phyloP scores from a whole-genome alignment of 495 filamentous ascomycete genomes.

The Penicillium angulare region DNA sequence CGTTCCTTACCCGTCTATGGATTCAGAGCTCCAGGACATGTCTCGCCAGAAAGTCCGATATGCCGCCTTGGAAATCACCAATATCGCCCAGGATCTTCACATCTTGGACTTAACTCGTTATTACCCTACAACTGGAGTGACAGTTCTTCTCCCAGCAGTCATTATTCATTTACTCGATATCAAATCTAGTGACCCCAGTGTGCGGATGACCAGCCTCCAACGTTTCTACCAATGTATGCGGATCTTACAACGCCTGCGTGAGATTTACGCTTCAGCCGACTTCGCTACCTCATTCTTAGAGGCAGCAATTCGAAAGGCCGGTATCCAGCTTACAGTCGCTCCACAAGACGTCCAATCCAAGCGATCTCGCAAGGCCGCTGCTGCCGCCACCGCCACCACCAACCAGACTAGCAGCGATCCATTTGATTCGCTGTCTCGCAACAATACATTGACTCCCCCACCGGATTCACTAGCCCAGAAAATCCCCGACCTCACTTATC shows the following conservation, averaged over 20 bases:
- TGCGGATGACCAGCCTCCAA: constrained; percentile 64
- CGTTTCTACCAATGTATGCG: constrained; percentile 86
- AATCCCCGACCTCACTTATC: constrained; percentile 44
- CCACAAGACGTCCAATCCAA: constrained; percentile 38
- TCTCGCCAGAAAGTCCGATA: constrained; percentile 76
- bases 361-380: constrained; percentile 7
- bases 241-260: constrained; percentile 74
- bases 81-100: constrained; percentile 71
- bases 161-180: constrained; percentile 90
- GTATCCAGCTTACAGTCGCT: constrained; percentile 54
- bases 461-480: constrained; percentile 46
- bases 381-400: constrained; percentile 7
- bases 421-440: constrained; percentile 25
- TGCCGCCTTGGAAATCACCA: constrained; percentile 76
- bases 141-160: constrained; percentile 83
- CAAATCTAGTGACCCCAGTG: constrained; percentile 68
- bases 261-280: constrained; percentile 84
- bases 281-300: constrained; percentile 84
- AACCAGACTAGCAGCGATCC: constrained; percentile 15
- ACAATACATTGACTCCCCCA: constrained; percentile 41
- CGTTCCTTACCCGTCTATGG: constrained; percentile 55
- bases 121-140: constrained; percentile 84
- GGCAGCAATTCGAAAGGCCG: constrained; percentile 77
- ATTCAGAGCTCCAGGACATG: constrained; percentile 67
- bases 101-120: constrained; percentile 66